Percentiles rank a stretch among this genome's conserved stretches.
These are phyloP conservation scores for Truncatella angustata DNA, from an alignment of 2,329 filamentous ascomycete genomes.

Conservation along the genomic window DNA sequence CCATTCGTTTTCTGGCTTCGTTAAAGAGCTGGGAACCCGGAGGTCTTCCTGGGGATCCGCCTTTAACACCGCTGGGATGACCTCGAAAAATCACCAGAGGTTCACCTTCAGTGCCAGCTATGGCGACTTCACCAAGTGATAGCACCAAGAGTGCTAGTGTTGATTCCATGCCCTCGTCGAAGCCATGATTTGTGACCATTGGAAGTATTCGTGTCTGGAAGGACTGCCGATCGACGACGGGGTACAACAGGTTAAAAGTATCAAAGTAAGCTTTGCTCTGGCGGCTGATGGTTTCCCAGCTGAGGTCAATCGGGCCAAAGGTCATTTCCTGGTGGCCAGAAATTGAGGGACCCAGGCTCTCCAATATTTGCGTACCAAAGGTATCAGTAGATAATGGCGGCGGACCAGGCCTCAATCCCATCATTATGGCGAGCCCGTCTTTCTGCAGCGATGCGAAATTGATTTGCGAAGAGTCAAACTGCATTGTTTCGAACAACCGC, in stretches of 20 bases:
- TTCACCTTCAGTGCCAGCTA: slow-evolving; percentile 46
- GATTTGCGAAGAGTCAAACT: slow-evolving; percentile 29
- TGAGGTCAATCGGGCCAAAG: slow-evolving; percentile 6
- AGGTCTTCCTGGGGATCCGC: slow-evolving; percentile 46
- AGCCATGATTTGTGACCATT: slow-evolving; percentile 44
- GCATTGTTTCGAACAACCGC: slow-evolving; percentile 34
- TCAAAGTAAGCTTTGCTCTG: slow-evolving; percentile 57
- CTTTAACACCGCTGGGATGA: slow-evolving; percentile 49
- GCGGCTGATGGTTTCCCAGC: slow-evolving; percentile 47
- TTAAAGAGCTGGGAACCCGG: slow-evolving; percentile 61
- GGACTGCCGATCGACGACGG: slow-evolving; percentile 55
- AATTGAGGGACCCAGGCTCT: background rate
- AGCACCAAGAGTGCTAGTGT: slow-evolving; percentile 57
- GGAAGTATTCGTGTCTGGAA: slow-evolving; percentile 49
- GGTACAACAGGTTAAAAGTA: slow-evolving; percentile 57
- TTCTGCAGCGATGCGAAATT: slow-evolving; percentile 31
- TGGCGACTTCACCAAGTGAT: slow-evolving; percentile 56
- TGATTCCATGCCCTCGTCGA: slow-evolving; percentile 47
- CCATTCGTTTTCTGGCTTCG: slow-evolving; percentile 58
- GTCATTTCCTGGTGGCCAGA: background rate
- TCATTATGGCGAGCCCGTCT: slow-evolving; percentile 34
- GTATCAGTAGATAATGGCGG: slow-evolving; percentile 15
- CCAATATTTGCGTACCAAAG: slow-evolving; percentile 10
- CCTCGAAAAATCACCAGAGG: slow-evolving; percentile 44
- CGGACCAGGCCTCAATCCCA: slow-evolving; percentile 21